These are phyloP conservation scores for Gynochthodes officinalis DNA, from an alignment of 257 asterid genomes.

Conservation along the genomic window DNA sequence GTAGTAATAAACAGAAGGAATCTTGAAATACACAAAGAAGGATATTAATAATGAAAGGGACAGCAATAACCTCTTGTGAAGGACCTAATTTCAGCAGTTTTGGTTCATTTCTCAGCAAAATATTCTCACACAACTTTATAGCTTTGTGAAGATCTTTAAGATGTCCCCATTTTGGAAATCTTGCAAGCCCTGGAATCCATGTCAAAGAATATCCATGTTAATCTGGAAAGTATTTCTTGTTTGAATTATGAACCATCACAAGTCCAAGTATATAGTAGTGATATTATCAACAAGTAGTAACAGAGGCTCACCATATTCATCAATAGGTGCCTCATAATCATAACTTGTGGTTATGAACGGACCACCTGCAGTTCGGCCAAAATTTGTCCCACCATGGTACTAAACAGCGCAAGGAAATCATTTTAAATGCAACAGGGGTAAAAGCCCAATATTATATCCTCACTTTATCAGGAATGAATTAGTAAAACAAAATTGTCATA, in stretches of 20 bases:
- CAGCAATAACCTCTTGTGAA: constrained; percentile 60
- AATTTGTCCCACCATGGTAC: constrained; percentile 99
- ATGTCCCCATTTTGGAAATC: constrained; percentile 93
- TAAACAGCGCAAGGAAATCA: constrained; percentile 22
- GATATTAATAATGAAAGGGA: not conserved
- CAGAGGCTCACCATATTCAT: constrained; percentile 68
- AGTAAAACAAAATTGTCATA: too few species aligned
- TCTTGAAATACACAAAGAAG: not conserved
- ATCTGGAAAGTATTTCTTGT: not conserved
- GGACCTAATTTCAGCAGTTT: constrained; percentile 57
- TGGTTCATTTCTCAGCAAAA: constrained; percentile 55
- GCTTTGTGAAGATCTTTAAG: constrained; percentile 87
- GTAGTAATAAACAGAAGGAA: not conserved
- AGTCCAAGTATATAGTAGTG: not conserved
- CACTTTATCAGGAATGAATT: not conserved
- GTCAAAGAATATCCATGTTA: constrained; percentile 17
- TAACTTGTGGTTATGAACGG: constrained; percentile 94
- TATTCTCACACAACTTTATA: constrained; percentile 65
- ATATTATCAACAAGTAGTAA: not conserved
- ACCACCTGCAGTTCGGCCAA: constrained; percentile 96
- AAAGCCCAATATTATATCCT: not conserved
- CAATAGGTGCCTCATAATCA: constrained; percentile 95
- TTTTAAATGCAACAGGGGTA: not conserved
- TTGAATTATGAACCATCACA: constrained; percentile 4
- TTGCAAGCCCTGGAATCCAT: constrained; percentile 66